Evolutionary conservation across 305 asterid genomes (phyloP).

Genomic region (Solanum hybrid): DNA sequence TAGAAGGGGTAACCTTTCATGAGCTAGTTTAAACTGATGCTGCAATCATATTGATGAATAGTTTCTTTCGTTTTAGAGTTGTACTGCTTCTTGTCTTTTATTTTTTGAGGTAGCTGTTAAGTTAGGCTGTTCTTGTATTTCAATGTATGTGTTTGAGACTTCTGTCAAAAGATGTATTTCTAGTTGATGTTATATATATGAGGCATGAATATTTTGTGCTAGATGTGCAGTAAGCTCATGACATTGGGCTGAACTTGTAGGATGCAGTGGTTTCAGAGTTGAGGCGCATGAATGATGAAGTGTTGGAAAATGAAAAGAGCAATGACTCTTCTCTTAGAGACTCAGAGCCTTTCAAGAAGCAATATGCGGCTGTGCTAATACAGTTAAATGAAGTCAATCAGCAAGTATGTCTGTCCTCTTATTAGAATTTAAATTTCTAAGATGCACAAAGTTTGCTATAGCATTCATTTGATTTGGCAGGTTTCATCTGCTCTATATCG

Average conservation of each 20-base stretch:
- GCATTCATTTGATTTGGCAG: slow-evolving; percentile 27
- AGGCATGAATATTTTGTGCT: background rate
- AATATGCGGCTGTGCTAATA: slow-evolving; percentile 59
- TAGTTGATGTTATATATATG: background rate
- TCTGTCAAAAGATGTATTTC: background rate
- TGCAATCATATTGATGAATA: background rate
- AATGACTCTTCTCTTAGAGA: slow-evolving; percentile 51
- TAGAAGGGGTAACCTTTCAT: background rate
- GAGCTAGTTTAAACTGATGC: background rate
- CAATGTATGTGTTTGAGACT: background rate
- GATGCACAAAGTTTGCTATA: background rate
- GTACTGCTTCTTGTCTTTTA: background rate
- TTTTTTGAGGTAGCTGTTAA: background rate
- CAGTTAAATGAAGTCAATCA: slow-evolving; percentile 60
- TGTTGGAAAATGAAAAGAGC: slow-evolving; percentile 37
- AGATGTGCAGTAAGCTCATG: slow-evolving; percentile 12
- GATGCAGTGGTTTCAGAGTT: slow-evolving; percentile 77
- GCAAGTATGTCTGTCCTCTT: slow-evolving; percentile 37
- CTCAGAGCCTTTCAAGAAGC: slow-evolving; percentile 60
- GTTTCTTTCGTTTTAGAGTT: background rate
- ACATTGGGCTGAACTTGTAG: slow-evolving; percentile 25
- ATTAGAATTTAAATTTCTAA: background rate
- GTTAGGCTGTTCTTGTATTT: background rate
- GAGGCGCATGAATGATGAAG: slow-evolving; percentile 71
- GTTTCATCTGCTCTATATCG: slow-evolving; percentile 59